These are phyloP conservation scores for Boletellus sp. DNA, from an alignment of 1,284 basidiomycete genomes.

Conservation along the genomic window DNA sequence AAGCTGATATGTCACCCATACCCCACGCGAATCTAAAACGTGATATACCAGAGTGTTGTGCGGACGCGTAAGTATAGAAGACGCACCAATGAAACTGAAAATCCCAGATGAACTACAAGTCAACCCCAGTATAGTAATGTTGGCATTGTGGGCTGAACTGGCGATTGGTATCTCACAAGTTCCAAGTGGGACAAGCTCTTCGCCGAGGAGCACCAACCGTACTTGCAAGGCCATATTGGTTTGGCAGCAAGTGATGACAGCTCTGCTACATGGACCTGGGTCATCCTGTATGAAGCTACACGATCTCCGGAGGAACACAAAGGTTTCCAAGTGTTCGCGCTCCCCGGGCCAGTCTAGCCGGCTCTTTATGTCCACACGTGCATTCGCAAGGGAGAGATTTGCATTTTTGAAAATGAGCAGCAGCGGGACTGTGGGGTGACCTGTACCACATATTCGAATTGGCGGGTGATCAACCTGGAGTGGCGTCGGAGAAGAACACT, in stretches of 20 bases:
- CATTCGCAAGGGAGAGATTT: slow-evolving; percentile 43
- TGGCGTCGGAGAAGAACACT: slow-evolving; percentile 19
- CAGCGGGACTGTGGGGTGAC: slow-evolving; percentile 40
- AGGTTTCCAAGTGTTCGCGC: slow-evolving; percentile 39
- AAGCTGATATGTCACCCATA: slow-evolving; percentile 41
- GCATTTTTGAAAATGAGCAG: slow-evolving; percentile 47
- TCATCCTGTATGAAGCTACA: slow-evolving; percentile 44
- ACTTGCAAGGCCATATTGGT: slow-evolving; percentile 13
- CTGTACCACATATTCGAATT: slow-evolving; percentile 43
- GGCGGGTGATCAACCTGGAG: slow-evolving; percentile 45
- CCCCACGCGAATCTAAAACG: slow-evolving; percentile 21
- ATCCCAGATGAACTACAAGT: slow-evolving; percentile 29
- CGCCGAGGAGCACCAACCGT: slow-evolving; percentile 20
- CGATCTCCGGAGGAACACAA: slow-evolving; percentile 42
- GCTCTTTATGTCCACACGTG: slow-evolving; percentile 41
- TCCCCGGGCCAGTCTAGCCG: slow-evolving; percentile 31
- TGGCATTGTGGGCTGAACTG: neutral
- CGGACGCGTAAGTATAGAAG: neutral
- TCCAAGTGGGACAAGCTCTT: slow-evolving; percentile 15
- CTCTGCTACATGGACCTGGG: slow-evolving; percentile 1
- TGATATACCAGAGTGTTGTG: slow-evolving; percentile 4
- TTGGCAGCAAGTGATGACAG: slow-evolving; percentile 22
- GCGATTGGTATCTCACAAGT: slow-evolving; percentile 23
- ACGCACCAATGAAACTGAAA: slow-evolving; percentile 31
- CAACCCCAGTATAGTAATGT: slow-evolving; percentile 11